Evolutionary conservation across 2,329 filamentous ascomycete genomes (phyloP).

Genomic region (Neofusicoccum kwambonambiense): DNA sequence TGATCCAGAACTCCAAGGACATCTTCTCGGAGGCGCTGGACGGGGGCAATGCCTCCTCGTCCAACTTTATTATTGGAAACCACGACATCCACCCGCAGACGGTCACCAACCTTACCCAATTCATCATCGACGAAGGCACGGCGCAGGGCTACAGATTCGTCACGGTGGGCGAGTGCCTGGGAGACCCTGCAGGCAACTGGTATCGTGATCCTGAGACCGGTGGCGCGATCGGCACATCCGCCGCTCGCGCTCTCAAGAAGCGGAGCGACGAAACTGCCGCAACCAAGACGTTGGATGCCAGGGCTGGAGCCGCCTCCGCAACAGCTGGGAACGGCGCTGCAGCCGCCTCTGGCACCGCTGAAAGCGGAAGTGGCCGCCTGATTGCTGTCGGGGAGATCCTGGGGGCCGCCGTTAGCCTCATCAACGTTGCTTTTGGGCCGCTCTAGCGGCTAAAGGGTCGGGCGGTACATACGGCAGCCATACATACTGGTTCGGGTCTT

Average conservation of each 20-base stretch:
- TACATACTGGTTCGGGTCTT: neutral
- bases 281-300: neutral
- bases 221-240: neutral
- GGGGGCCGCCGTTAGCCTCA: neutral
- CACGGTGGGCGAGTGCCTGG: constrained; percentile 59
- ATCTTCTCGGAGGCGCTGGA: neutral
- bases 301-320: neutral
- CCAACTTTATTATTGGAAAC: constrained; percentile 26
- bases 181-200: constrained; percentile 53
- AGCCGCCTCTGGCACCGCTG: neutral
- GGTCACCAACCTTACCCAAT: constrained; percentile 49
- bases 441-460: neutral
- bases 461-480: neutral
- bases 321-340: neutral
- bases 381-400: neutral
- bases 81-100: constrained; percentile 55
- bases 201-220: constrained; percentile 38
- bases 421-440: neutral
- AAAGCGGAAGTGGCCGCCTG: neutral
- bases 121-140: constrained; percentile 43
- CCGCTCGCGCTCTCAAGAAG: neutral
- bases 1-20: constrained; percentile 13
- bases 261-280: too few relatives aligned
- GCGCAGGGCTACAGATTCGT: constrained; percentile 36
- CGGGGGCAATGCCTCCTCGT: neutral